Conservation (phyloP, 73 alveolate genomes). For the Symbiodinium natans region DNA sequence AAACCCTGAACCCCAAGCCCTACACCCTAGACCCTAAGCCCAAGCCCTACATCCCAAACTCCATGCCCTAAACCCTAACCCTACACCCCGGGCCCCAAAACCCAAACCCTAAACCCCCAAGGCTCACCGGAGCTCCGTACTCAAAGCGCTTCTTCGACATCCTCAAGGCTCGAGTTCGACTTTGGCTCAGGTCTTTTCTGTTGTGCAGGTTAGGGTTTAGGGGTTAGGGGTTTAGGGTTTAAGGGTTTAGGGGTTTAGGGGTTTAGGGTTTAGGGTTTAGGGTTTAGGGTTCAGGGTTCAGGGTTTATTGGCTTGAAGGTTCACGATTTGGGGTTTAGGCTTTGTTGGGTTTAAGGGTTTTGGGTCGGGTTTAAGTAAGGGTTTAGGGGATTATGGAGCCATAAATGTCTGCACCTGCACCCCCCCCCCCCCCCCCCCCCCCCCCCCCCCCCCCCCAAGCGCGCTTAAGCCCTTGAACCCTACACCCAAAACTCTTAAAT, state of each 20-base stretch:
- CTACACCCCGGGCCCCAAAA: no score
- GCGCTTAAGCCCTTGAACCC: not conserved
- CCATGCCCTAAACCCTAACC: no score
- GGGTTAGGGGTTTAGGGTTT: no score
- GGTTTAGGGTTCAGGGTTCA: not conserved
- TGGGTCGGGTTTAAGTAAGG: not conserved
- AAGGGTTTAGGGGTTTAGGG: no score
- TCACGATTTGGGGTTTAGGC: not conserved
- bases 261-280: not conserved
- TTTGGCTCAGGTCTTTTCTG: no score
- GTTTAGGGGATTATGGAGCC: not conserved
- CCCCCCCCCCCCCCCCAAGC: no score
- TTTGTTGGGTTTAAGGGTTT: not conserved
- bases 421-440: no score
- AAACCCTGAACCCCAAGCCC: no score
- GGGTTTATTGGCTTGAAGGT: not conserved
- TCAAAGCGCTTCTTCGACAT: slow-evolving; percentile 87
- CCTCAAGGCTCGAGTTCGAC: not conserved
- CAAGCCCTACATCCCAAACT: no score
- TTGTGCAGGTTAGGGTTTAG: no score
- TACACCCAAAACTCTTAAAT: not conserved
- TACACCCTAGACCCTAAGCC: no score
- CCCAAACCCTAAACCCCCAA: not conserved
- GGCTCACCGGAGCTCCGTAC: slow-evolving; percentile 66
- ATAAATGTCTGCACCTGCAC: no score